Percentiles rank a stretch among this genome's conserved stretches.
Conservation (phyloP, 257 asterid species). For the Nicotiana knightiana region DNA sequence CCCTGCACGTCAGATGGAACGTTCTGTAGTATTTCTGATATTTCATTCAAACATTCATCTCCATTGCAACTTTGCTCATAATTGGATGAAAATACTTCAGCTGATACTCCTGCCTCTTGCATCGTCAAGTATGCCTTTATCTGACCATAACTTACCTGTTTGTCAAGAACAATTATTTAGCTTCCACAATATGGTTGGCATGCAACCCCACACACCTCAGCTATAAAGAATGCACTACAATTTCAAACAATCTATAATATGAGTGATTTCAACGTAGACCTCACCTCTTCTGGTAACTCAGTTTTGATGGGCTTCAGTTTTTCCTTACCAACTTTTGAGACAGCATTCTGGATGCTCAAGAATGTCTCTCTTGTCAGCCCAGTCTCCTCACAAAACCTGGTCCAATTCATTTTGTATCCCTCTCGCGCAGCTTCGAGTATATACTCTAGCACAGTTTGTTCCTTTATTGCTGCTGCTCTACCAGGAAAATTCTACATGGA, state of each 20-base stretch:
- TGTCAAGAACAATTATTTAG: neutral
- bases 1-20: constrained; percentile 11
- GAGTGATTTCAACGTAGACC: constrained; percentile 14
- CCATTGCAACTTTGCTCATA: constrained; percentile 20
- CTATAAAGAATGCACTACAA: constrained; percentile 8
- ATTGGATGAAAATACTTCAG: constrained; percentile 23
- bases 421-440: constrained; percentile 80
- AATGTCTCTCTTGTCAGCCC: constrained; percentile 49
- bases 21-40: constrained; percentile 17
- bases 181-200: neutral
- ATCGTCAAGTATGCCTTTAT: constrained; percentile 51
- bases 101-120: constrained; percentile 53
- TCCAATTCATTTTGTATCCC: constrained; percentile 67
- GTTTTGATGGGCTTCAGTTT: constrained; percentile 76
- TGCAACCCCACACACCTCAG: neutral
- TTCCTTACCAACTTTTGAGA: constrained; percentile 65
- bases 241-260: neutral
- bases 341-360: constrained; percentile 39
- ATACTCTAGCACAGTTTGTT: constrained; percentile 59
- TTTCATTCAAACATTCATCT: constrained; percentile 24
- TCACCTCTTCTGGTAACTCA: constrained; percentile 87
- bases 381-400: constrained; percentile 57
- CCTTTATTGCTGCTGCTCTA: constrained; percentile 84
- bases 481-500: constrained; percentile 56
- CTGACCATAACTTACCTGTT: constrained; percentile 64